Evolutionary conservation across 106 monocot genomes (phyloP).

Genomic region (Chionographis japonica): DNA sequence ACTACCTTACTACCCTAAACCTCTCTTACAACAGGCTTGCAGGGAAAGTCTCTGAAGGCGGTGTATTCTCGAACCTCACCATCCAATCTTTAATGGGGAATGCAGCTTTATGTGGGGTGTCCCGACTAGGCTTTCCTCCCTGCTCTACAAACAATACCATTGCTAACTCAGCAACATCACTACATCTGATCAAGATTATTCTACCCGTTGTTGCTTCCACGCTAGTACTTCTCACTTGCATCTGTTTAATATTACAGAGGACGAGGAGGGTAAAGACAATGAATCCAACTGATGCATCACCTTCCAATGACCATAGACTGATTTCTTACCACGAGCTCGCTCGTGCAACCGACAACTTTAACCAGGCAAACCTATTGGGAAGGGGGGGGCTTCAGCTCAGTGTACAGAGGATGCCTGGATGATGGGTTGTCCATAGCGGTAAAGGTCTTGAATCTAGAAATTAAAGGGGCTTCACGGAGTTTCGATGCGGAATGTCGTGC

Average conservation of each 20-base stretch:
- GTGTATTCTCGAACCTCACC: constrained; percentile 1
- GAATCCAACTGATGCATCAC: background rate
- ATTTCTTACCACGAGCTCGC: background rate
- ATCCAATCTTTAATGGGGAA: background rate
- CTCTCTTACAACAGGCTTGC: too few species aligned
- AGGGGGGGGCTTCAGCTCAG: background rate
- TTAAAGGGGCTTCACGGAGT: background rate
- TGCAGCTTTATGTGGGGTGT: too few species aligned
- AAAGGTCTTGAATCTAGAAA: constrained; percentile 1
- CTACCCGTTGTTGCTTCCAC: background rate
- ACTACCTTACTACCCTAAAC: background rate
- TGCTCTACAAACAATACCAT: too few species aligned
- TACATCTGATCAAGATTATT: background rate
- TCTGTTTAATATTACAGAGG: background rate
- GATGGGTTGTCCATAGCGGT: background rate
- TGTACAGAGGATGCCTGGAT: background rate
- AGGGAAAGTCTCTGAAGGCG: too few species aligned
- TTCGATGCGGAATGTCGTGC: constrained; percentile 1
- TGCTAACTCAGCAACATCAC: too few species aligned
- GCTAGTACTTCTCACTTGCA: background rate
- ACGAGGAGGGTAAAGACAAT: too few species aligned
- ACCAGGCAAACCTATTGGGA: background rate
- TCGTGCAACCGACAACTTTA: background rate
- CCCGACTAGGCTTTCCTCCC: background rate
- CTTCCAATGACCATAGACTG: background rate